phyloP scores from a whole-genome alignment of 2,329 filamentous ascomycete species.

The Stagonosporopsis tanaceti region DNA sequence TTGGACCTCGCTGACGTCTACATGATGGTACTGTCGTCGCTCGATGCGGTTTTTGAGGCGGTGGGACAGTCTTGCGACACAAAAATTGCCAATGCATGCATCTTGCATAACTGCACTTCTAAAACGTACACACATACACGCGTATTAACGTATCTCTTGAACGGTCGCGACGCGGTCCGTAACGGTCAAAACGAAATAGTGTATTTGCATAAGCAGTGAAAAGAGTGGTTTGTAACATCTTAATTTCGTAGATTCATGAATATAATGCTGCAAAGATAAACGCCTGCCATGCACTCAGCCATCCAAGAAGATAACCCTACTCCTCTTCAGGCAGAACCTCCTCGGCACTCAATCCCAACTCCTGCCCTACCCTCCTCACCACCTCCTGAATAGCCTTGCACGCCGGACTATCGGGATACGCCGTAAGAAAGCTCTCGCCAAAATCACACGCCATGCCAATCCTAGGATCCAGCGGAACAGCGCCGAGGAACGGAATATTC shows the following conservation, averaged over 20 bases:
- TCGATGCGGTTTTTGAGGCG: neutral
- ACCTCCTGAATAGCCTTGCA: constrained; percentile 82
- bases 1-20: neutral
- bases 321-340: constrained; percentile 40
- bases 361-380: constrained; percentile 72
- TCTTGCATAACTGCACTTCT: neutral
- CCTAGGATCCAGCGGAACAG: constrained; percentile 88
- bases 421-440: constrained; percentile 96
- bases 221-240: neutral
- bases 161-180: too few species aligned
- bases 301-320: neutral
- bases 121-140: neutral
- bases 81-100: neutral
- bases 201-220: neutral
- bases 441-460: constrained; percentile 98
- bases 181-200: neutral
- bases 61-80: neutral
- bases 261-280: constrained; percentile 1
- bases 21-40: neutral
- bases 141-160: neutral
- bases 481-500: constrained; percentile 85
- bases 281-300: constrained; percentile 3
- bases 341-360: constrained; percentile 42
- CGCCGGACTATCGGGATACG: constrained; percentile 90
- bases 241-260: neutral